Evolutionary conservation across 192 early-diverging fungal genomes (phyloP).

Genomic region (Gonapodya sp.): DNA sequence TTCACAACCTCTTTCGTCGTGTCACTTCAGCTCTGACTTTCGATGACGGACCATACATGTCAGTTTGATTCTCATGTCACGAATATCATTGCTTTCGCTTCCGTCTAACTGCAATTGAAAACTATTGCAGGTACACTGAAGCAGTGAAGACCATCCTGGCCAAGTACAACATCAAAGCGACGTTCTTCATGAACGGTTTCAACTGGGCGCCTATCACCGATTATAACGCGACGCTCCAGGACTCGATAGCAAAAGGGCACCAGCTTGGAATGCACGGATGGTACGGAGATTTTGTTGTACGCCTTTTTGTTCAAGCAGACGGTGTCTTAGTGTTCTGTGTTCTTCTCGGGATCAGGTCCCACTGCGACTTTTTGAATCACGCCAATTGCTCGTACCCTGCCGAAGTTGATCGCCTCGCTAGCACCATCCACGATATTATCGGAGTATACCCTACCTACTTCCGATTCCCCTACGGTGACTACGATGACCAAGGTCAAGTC

Average conservation of each 20-base stretch:
- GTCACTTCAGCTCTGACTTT: not conserved
- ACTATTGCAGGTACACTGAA: not conserved
- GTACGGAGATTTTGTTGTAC: too few species aligned
- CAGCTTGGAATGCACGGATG: not conserved
- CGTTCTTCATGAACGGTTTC: not conserved
- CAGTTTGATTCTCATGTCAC: not conserved
- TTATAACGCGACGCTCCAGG: not conserved
- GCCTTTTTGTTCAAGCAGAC: too few species aligned
- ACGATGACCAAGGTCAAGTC: not conserved
- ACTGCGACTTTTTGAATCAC: not conserved
- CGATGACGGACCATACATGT: not conserved
- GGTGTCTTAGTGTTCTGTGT: too few species aligned
- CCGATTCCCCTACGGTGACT: not conserved
- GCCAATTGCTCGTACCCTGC: not conserved
- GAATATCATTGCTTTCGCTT: too few species aligned
- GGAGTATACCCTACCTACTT: not conserved
- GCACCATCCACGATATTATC: not conserved
- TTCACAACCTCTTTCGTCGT: too few species aligned
- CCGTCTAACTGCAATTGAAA: too few species aligned
- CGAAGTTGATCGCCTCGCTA: not conserved
- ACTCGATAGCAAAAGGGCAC: not conserved
- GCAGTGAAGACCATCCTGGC: not conserved
- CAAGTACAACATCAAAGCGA: not conserved
- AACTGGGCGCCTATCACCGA: not conserved
- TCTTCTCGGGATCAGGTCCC: too few species aligned